Evolutionary conservation across 2,329 filamentous ascomycete species (phyloP), one percentile per base, ranked within the genome.

Genomic region (Xylariales sp.): DNA sequence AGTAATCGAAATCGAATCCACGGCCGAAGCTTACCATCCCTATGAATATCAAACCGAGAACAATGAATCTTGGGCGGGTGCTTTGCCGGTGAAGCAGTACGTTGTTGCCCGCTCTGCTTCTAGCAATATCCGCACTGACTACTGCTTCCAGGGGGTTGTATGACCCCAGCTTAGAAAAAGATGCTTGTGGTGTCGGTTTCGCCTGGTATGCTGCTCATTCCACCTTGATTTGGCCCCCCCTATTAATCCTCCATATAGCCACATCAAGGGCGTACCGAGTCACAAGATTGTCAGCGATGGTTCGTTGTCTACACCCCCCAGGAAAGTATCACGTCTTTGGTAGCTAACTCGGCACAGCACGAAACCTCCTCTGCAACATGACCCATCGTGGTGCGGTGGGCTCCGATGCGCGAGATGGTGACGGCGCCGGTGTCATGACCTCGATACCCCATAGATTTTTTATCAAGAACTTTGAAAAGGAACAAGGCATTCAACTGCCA

Each of bases 231-330:
- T 10, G 6, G 36, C 41, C 45, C 55, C 55, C 69, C 54, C 71
- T 52, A 73, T 67, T 69, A 68, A 67, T 62, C 18, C 62, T 49
- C 10, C 3, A 18, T 67, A 67, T 75, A 97, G 93, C 85, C 93
- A 98, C 82, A 98, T 98, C 83, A 98, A 98, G 86, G 96, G 96
- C 85, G 92, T 93, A 82, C 82, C 94, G 71, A 98, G 94, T 85
- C 96, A 98, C 87, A 99, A 98, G 81, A 98, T 98, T 78, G 92
- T 98, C 72, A 97, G 92, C 83, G 95, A 98, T 97, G 95, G 93
- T 96, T 82, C 84, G 90, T 83, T 71, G 30, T 7, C 10, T 30
- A 32, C 63, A 50, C 46, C 1, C 1, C 30, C 2, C 28, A 12
- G 18, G 14, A 45, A 16, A 46, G 1, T 41, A 5, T 16, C 9